phyloP scores from a whole-genome alignment of 192 early-diverging fungal genomes.

The Paraglomus occultum region DNA sequence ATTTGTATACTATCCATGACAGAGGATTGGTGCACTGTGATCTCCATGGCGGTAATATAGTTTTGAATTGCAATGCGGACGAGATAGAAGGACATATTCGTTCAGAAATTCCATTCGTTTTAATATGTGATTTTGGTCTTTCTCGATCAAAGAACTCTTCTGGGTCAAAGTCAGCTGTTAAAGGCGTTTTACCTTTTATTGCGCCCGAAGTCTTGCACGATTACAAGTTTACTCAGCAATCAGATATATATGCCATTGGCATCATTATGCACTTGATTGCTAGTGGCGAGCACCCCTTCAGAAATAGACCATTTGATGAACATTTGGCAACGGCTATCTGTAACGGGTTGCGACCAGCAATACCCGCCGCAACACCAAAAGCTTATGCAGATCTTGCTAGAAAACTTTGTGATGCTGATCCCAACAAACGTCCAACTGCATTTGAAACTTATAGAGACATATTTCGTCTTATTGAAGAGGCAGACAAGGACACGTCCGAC shows the following conservation, averaged over 20 bases:
- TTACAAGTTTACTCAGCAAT: not conserved
- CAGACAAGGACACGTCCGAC: no score
- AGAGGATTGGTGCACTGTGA: constrained; percentile 1
- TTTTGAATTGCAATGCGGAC: not conserved
- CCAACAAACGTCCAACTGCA: constrained; percentile 29
- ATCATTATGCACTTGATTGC: not conserved
- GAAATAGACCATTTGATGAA: not conserved
- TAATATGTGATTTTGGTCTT: not conserved
- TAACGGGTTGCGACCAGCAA: not conserved
- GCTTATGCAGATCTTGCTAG: constrained; percentile 39
- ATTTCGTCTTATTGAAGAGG: no score
- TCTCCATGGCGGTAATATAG: constrained; percentile 21
- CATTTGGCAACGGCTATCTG: not conserved
- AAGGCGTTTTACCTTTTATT: constrained; percentile 15
- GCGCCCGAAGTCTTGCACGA: constrained; percentile 15
- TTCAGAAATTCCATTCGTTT: no score
- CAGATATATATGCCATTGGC: constrained; percentile 12
- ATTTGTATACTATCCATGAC: not conserved
- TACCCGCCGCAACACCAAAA: not conserved
- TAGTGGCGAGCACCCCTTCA: not conserved
- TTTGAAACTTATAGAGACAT: no score
- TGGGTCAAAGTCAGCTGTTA: not conserved
- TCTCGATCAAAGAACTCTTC: not conserved
- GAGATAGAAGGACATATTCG: not conserved
- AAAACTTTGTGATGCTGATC: constrained; percentile 44